Conservation (phyloP, 495 filamentous ascomycete genomes). For the Trypethelium eluteriae region DNA sequence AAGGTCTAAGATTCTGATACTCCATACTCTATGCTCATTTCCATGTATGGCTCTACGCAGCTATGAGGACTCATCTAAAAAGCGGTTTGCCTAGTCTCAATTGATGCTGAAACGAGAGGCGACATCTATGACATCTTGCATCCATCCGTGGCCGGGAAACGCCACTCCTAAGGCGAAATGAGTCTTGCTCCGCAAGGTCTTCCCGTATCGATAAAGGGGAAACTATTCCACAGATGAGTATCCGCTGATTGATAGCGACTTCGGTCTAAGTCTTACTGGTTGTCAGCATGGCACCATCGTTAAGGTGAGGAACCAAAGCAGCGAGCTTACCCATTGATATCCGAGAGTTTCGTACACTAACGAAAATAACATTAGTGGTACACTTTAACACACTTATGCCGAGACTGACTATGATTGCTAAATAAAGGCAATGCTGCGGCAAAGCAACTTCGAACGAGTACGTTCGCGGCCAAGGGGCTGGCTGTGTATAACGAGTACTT, state of each 20-base stretch:
- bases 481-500: conserved; percentile 72
- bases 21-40: too few relatives aligned
- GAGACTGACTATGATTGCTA: conserved; percentile 53
- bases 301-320: conserved; percentile 33
- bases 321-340: conserved; percentile 34
- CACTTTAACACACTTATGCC: neutral
- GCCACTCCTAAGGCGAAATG: conserved; percentile 26
- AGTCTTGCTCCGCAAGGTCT: conserved; percentile 30
- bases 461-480: conserved; percentile 76
- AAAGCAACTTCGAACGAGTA: conserved; percentile 70
- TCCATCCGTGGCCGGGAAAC: too few relatives aligned
- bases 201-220: conserved; percentile 35
- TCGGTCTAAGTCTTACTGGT: neutral
- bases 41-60: too few relatives aligned
- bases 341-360: conserved; percentile 31
- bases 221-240: conserved; percentile 12
- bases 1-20: too few relatives aligned
- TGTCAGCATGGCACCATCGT: conserved; percentile 16
- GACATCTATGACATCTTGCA: too few relatives aligned
- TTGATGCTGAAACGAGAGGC: too few relatives aligned
- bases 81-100: too few relatives aligned
- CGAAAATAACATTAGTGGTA: conserved; percentile 27
- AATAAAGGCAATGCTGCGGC: conserved; percentile 68
- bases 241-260: neutral
- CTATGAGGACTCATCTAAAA: too few relatives aligned